A percentile compares a stretch with the other conserved stretches of the same genome.
Conservation (phyloP, 2,329 filamentous ascomycete genomes). For the Pestalotiopsis sp. region DNA sequence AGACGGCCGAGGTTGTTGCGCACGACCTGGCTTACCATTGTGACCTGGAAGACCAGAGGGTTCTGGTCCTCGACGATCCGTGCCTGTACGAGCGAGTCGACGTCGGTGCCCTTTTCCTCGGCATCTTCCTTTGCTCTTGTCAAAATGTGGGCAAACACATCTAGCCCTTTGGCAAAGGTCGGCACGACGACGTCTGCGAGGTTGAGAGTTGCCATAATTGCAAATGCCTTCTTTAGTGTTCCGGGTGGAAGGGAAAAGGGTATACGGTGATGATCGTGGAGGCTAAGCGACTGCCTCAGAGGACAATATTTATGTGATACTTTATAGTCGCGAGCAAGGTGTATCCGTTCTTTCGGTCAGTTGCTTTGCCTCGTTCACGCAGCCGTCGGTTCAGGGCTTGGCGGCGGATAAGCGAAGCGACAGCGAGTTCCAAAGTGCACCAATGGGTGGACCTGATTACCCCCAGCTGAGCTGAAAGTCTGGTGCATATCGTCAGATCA, state of each 20-base stretch:
- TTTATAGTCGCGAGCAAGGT: background rate
- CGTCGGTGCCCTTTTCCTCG: constrained; percentile 20
- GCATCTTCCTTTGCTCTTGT: constrained; percentile 33
- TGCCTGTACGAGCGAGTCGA: constrained; percentile 25
- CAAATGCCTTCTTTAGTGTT: background rate
- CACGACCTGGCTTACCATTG: background rate
- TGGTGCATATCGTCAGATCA: background rate
- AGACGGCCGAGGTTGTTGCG: background rate
- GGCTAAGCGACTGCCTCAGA: background rate
- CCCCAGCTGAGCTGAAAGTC: background rate
- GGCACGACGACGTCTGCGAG: background rate
- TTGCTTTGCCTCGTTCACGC: background rate
- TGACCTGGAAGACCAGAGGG: constrained; percentile 27
- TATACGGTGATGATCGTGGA: background rate
- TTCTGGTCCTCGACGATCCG: constrained; percentile 41
- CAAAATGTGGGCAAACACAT: constrained; percentile 26
- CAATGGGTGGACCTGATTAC: background rate
- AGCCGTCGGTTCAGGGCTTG: background rate
- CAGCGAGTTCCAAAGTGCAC: background rate
- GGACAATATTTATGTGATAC: background rate
- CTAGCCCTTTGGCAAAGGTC: background rate
- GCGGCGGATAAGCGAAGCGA: background rate
- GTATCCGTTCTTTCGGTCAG: background rate
- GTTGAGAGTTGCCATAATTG: background rate
- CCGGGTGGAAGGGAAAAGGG: background rate